A percentile compares a stretch with the other conserved stretches of the same genome.
Evolutionary conservation across 805 yeast species (phyloP).

Genomic region (Blastobotrys muscicola): DNA sequence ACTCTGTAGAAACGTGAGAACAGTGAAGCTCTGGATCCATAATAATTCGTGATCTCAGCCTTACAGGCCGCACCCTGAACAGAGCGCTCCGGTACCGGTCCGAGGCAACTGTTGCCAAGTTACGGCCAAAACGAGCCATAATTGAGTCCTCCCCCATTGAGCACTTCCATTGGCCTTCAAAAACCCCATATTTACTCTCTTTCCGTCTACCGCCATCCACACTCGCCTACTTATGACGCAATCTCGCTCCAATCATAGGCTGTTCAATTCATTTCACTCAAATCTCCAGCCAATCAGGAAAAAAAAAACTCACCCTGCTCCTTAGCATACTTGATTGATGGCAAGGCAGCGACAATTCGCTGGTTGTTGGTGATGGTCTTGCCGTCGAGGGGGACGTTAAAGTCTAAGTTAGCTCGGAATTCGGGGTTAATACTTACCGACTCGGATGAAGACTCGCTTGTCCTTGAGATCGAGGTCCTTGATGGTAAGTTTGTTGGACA

Average conservation of each 20-base stretch:
- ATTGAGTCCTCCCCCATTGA: too few relatives aligned
- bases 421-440: constrained; percentile 42
- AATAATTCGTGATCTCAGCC: too few relatives aligned
- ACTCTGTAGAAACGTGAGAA: too few relatives aligned
- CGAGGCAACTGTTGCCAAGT: too few relatives aligned
- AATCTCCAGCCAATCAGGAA: not conserved
- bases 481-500: constrained; percentile 87
- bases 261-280: not conserved
- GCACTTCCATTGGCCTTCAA: not conserved
- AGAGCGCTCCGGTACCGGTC: too few relatives aligned
- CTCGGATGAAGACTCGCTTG: constrained; percentile 98
- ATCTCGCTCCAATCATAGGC: not conserved
- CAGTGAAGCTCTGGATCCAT: too few relatives aligned
- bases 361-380: constrained; percentile 97
- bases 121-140: too few relatives aligned
- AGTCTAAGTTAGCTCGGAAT: constrained; percentile 22
- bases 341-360: constrained; percentile 98
- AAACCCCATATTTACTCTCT: not conserved
- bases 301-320: constrained; percentile 40
- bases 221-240: not conserved
- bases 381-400: constrained; percentile 66
- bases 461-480: constrained; percentile 77
- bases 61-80: too few relatives aligned
- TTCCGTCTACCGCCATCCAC: not conserved
- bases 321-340: constrained; percentile 92